A percentile compares a stretch with the other conserved stretches of the same genome.
phyloP scores from a whole-genome alignment of 2,329 filamentous ascomycete species.

The Ophiostoma piceae region DNA sequence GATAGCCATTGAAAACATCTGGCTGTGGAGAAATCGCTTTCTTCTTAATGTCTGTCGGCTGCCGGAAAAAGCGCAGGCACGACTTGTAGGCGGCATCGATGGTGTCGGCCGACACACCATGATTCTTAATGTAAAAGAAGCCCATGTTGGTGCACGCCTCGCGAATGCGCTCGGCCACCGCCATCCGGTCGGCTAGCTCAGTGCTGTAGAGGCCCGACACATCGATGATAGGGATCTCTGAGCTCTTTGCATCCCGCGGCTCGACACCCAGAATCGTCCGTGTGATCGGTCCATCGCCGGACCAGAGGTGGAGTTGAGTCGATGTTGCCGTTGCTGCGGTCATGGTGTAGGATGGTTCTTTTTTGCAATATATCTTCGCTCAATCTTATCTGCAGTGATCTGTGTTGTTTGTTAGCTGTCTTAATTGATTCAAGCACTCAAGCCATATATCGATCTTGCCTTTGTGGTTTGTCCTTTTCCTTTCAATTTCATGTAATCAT shows the following conservation, averaged over 20 bases:
- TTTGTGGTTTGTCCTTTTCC: not conserved
- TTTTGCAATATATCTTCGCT: not conserved
- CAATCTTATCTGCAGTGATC: not conserved
- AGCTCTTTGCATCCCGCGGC: slow-evolving; percentile 26
- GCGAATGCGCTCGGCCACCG: slow-evolving; percentile 23
- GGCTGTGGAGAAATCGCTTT: slow-evolving; percentile 41
- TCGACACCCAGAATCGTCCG: slow-evolving; percentile 33
- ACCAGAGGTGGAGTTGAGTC: slow-evolving; percentile 17
- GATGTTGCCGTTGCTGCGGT: not conserved
- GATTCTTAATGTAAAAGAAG: slow-evolving; percentile 53
- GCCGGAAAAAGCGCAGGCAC: slow-evolving; percentile 41
- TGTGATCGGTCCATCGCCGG: slow-evolving; percentile 38
- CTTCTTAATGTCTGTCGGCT: slow-evolving; percentile 40
- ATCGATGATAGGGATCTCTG: slow-evolving; percentile 26
- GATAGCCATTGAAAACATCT: slow-evolving; percentile 57
- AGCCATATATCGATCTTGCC: not conserved
- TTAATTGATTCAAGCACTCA: not conserved
- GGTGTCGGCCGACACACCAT: slow-evolving; percentile 39
- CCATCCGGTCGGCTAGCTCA: not conserved
- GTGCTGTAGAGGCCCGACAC: slow-evolving; percentile 20
- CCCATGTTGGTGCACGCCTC: slow-evolving; percentile 46
- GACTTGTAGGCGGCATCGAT: slow-evolving; percentile 36
- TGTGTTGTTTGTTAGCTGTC: not conserved
- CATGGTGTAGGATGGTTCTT: not conserved
- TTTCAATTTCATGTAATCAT: not conserved